Conservation (phyloP, 2,329 filamentous ascomycete species). For the Cyphellophora attinorum region DNA sequence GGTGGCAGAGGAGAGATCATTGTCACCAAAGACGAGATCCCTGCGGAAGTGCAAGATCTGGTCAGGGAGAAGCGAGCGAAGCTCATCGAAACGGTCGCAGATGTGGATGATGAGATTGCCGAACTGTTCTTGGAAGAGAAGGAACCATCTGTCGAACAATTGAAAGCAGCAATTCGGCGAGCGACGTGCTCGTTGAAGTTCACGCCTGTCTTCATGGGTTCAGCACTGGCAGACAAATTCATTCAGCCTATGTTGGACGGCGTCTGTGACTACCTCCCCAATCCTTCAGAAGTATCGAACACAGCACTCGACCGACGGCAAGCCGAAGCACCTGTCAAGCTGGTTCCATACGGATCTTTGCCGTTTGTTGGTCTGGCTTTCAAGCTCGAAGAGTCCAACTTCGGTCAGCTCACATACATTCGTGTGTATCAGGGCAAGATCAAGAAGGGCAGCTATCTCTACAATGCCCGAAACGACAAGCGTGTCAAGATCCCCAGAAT, state of each 20-base stretch:
- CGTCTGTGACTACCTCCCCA: conserved; percentile 90
- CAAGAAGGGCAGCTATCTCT: conserved; percentile 79
- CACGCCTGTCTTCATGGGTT: conserved; percentile 91
- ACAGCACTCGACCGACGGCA: conserved; percentile 75
- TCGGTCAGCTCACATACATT: conserved; percentile 95
- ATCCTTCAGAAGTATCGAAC: conserved; percentile 83
- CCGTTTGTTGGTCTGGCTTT: conserved; percentile 95
- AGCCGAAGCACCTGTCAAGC: conserved; percentile 68
- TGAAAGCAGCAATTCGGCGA: conserved; percentile 84
- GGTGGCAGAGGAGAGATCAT: conserved; percentile 70
- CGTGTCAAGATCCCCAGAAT: conserved; percentile 95
- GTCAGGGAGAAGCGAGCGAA: conserved; percentile 73
- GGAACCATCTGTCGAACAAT: conserved; percentile 68
- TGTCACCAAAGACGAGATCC: conserved; percentile 68
- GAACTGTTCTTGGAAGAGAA: conserved; percentile 87
- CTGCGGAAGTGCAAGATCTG: conserved; percentile 65
- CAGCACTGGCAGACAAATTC: conserved; percentile 85
- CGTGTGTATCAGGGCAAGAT: conserved; percentile 93
- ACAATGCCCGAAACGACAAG: conserved; percentile 88
- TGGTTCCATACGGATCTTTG: conserved; percentile 85
- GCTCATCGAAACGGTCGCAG: conserved; percentile 88
- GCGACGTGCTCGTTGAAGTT: conserved; percentile 86
- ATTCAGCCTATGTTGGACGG: conserved; percentile 95
- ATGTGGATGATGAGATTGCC: conserved; percentile 96
- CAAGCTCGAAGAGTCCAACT: conserved; percentile 98